Base-by-base conservation (phyloP, 179 eudicot species). In the Camellia oleifera region DNA sequence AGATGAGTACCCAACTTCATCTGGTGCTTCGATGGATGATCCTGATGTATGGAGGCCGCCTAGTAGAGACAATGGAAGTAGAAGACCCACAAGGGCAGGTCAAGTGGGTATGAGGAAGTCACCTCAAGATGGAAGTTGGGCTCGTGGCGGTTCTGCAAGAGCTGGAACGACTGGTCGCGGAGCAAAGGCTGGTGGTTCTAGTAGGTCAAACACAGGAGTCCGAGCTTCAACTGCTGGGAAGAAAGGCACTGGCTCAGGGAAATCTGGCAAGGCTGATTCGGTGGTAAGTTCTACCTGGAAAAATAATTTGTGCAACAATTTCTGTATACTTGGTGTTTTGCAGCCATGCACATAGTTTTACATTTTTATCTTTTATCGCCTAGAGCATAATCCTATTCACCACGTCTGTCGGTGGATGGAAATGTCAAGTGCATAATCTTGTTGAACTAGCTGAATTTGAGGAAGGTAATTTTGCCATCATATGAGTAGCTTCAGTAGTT, bases 21-120 rank as follows among this genome's bases (percentile, higher is more conserved):
- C 99, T 53, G 85, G 91, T 82, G 90, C 79, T 81, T 77, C 90
- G n/a, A 86, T 92, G 86, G 99, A 95, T 75, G 99, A 95, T 86
- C 99, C 98, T 76, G 99, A 95, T 91, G 98, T 95, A 15, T 96
- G 99, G 99, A 92, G 99, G 84, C 99, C 98, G 62, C 99, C 99
- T 50, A 94, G 91, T 81, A 89, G 97, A 57, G 99, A 96, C 73
- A 83, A 86, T 53, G 40, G 86, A 70, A 87, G 77, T 67, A 92
- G 97, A 80, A 91, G 98, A 84, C 85, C 94, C 42, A 64, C 90
- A 78, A 92, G 99, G 87, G 76, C 89, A 67, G 97, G 97, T 81
- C 98, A 86, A 83, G 85, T 62, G 79, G 92, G 91, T 65, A 77
- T 71, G 79, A 90, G 94, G 81, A 96, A 92, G 82, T 96, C 99